phyloP scores from a whole-genome alignment of 345 rosid genomes.

The Citrus mangshanensis region DNA sequence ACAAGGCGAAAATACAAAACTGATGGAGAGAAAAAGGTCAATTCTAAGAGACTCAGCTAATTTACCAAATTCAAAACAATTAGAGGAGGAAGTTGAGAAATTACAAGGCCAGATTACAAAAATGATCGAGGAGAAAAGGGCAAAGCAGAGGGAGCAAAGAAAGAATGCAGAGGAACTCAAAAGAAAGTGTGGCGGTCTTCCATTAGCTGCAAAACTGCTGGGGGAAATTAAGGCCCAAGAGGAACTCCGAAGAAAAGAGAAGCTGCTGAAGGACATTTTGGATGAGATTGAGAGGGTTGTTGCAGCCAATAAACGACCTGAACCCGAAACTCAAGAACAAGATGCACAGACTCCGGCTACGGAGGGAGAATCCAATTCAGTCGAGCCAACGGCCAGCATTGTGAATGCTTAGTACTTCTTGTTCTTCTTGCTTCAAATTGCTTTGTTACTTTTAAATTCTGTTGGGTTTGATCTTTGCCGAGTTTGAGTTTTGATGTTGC shows the following conservation, averaged over 20 bases:
- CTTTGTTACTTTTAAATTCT: background rate
- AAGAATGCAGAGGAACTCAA: slow-evolving; percentile 1
- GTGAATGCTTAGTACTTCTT: background rate
- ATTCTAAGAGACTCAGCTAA: too few species aligned
- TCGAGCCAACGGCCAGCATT: too few species aligned
- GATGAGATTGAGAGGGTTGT: background rate
- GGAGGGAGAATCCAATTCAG: too few species aligned
- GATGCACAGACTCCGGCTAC: too few species aligned
- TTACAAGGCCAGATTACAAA: background rate
- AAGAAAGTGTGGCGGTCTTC: slow-evolving; percentile 12
- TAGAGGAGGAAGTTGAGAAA: background rate
- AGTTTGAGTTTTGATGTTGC: background rate
- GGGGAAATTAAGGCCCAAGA: slow-evolving; percentile 3
- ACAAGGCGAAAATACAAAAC: background rate
- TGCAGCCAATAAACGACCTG: background rate
- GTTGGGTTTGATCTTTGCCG: background rate
- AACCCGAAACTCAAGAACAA: too few species aligned
- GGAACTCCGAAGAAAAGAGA: background rate
- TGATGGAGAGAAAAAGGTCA: background rate
- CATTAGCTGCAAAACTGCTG: slow-evolving; percentile 13
- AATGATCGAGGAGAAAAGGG: background rate
- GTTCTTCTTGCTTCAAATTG: background rate
- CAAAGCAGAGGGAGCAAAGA: background rate
- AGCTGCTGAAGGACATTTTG: background rate
- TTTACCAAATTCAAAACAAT: background rate